Base-by-base conservation (phyloP, 768 basidiomycete genomes). In the Tulasnella calospora region DNA sequence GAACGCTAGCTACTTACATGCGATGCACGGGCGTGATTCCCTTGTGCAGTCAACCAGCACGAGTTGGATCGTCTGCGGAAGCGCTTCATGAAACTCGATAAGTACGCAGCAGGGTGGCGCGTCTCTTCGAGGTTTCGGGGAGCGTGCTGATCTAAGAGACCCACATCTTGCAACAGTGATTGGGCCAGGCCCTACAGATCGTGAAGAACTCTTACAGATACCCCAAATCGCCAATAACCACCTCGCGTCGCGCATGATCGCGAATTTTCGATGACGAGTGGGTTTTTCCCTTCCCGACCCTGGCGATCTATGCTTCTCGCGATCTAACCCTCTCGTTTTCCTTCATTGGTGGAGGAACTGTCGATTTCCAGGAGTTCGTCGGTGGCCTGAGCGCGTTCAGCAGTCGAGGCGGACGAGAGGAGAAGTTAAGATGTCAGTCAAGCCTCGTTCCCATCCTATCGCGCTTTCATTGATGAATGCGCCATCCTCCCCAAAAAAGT, bases 261-360 rank as follows among this genome's bases (percentile, higher is more conserved):
- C 98, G 74, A n/a, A 99, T 99, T 83, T 99, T 99, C 82, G 98
- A 99, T 83, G 95, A 98, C 86, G 96, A 99, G 97, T 99, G 82
- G 85, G 95, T 90, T 1, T 36, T 57, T 70, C 73, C 40, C 35
- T 1, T 69, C n/a, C 35, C 23, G n/a, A 40, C 73, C 30, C 77
- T 30, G 36, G 30, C 35, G 57, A n/a, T 30, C 44, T 1, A 44
- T 19, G 8, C 44, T 44, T 44, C 44, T 44, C 15, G 41, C 35
- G 30, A 75, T 78, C 77, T 73, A n/a, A 78, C n/a, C 17, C 23
- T 35, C 3, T 19, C 21, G 27, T 67, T 17, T 67, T 76, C 44
- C n/a, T 80, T 30, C 82, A 99, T 98, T 84, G 98, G 98, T 79
- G 95, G 96, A 84, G 97, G 97, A 78, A 96, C 96, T 0, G 98